These are phyloP conservation scores for Cicer yamashitae DNA, from an alignment of 306 rosid genomes.

Conservation along the genomic window DNA sequence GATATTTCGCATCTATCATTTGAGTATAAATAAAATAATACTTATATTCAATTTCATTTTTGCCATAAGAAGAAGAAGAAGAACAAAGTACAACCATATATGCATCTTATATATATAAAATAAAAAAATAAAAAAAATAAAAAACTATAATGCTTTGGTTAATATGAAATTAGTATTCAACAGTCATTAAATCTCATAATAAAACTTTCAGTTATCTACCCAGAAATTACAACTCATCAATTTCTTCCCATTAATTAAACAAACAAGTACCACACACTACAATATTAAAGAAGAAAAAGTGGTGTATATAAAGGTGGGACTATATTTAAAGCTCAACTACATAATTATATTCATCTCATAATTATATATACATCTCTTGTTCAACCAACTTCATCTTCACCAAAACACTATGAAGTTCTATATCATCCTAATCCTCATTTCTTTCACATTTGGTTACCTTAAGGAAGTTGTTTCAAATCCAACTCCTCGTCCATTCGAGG, in stretches of 20 bases:
- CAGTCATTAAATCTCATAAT: no score
- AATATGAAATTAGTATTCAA: no score
- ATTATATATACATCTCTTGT: background rate
- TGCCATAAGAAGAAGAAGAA: background rate
- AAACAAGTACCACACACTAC: constrained; percentile 6
- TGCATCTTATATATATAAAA: no score
- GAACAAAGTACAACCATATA: no score
- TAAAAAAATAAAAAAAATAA: no score
- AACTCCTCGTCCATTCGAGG: constrained; percentile 47
- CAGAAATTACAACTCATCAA: constrained; percentile 5
- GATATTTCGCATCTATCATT: no score
- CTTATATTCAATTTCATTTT: background rate
- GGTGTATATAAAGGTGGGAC: background rate
- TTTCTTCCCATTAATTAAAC: background rate
- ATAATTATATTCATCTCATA: constrained; percentile 8
- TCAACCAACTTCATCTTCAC: background rate
- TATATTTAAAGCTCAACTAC: constrained; percentile 44
- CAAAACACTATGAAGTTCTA: constrained; percentile 44
- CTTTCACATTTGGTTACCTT: constrained; percentile 20
- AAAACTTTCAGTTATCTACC: background rate
- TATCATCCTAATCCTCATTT: constrained; percentile 25
- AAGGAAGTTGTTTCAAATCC: constrained; percentile 41
- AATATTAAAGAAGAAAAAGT: background rate
- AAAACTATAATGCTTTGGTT: no score
- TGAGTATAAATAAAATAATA: no score